A percentile compares a stretch with the other conserved stretches of the same genome.
These are phyloP conservation scores for Suillus subaureus DNA, from an alignment of 768 basidiomycete genomes.

Conservation along the genomic window DNA sequence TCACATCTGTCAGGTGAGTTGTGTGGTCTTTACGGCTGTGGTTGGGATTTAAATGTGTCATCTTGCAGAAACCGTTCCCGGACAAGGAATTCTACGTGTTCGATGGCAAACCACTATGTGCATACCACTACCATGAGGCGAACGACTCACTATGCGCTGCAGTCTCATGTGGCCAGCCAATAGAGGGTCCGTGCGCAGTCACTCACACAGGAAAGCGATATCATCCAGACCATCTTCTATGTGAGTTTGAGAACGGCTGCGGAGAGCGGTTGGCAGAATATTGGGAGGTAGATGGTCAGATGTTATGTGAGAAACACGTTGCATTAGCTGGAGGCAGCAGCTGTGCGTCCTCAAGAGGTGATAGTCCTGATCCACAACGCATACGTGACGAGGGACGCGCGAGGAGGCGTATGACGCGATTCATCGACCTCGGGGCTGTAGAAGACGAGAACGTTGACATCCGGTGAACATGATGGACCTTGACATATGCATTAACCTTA, in stretches of 20 bases:
- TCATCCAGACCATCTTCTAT: slow-evolving; percentile 87
- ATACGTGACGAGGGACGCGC: slow-evolving; percentile 48
- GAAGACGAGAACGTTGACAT: slow-evolving; percentile 31
- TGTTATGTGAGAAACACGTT: slow-evolving; percentile 87
- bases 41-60: background rate
- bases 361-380: slow-evolving; percentile 17
- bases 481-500: slow-evolving; percentile 4
- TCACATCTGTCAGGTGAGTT: slow-evolving; percentile 68
- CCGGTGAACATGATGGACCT: slow-evolving; percentile 22
- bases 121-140: slow-evolving; percentile 90
- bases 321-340: slow-evolving; percentile 23
- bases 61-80: slow-evolving; percentile 77
- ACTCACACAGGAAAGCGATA: slow-evolving; percentile 80
- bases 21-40: background rate
- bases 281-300: slow-evolving; percentile 85
- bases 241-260: slow-evolving; percentile 66
- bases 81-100: slow-evolving; percentile 91
- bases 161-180: slow-evolving; percentile 77
- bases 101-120: slow-evolving; percentile 88
- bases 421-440: slow-evolving; percentile 64
- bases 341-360: slow-evolving; percentile 22
- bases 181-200: slow-evolving; percentile 92
- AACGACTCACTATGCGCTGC: slow-evolving; percentile 89
- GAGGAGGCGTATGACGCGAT: slow-evolving; percentile 77
- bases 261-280: slow-evolving; percentile 73